phyloP scores from a whole-genome alignment of 2,329 filamentous ascomycete species.

The Aureobasidium uvarum region DNA sequence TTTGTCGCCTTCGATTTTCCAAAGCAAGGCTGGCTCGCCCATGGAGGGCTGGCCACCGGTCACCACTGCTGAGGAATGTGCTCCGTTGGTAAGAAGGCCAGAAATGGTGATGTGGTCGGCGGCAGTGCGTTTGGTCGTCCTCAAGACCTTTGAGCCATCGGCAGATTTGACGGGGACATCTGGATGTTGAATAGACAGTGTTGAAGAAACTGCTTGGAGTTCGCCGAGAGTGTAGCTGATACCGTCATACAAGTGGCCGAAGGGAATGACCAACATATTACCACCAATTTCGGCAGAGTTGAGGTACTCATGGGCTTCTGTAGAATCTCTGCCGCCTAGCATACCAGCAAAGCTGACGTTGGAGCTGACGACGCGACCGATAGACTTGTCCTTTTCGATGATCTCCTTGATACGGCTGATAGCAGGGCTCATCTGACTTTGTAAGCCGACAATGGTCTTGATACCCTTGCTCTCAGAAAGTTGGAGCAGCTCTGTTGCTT shows the following conservation, averaged over 20 bases:
- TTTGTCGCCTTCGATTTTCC: conserved; percentile 52
- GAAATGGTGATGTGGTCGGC: conserved; percentile 48
- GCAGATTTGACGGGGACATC: conserved; percentile 41
- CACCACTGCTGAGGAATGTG: conserved; percentile 48
- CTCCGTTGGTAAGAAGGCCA: conserved; percentile 43
- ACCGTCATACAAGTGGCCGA: conserved; percentile 49
- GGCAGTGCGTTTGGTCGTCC: conserved; percentile 43
- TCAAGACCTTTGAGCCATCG: conserved; percentile 36
- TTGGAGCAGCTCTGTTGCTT: conserved; percentile 47
- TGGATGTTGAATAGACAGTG: conserved; percentile 50
- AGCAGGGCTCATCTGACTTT: conserved; percentile 46
- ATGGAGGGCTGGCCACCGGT: conserved; percentile 53
- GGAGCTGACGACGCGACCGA: conserved; percentile 46
- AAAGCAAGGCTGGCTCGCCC: conserved; percentile 48
- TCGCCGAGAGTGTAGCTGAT: conserved; percentile 9
- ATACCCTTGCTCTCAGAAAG: conserved; percentile 45
- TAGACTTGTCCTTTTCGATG: conserved; percentile 41
- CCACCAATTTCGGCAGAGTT: conserved; percentile 48
- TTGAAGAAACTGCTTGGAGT: conserved; percentile 41
- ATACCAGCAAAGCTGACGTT: conserved; percentile 37
- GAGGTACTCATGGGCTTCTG: conserved; percentile 48
- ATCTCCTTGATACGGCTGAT: conserved; percentile 46
- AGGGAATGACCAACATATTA: conserved; percentile 44
- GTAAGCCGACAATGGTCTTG: conserved; percentile 50
- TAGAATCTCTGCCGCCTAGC: conserved; percentile 32